Conservation (phyloP, 805 yeast genomes). For the Pichia nakasei region DNA sequence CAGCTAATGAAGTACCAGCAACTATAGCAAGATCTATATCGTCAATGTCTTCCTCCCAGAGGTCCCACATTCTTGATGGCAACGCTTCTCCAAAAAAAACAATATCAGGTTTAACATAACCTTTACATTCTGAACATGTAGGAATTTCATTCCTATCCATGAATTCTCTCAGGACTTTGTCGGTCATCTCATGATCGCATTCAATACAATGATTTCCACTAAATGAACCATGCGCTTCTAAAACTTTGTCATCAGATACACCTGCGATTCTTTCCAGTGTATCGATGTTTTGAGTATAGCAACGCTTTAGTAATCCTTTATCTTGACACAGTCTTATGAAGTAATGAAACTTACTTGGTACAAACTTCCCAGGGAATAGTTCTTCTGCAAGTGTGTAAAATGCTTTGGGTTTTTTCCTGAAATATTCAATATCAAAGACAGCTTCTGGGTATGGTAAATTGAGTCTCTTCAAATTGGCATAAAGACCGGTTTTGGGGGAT, state of each 20-base stretch:
- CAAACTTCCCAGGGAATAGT: conserved; percentile 78
- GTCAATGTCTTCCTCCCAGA: conserved; percentile 51
- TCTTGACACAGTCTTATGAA: conserved; percentile 62
- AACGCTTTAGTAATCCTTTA: conserved; percentile 50
- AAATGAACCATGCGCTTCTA: conserved; percentile 95
- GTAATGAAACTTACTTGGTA: conserved; percentile 76
- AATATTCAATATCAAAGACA: conserved; percentile 83
- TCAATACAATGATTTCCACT: conserved; percentile 76
- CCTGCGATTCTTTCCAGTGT: conserved; percentile 86
- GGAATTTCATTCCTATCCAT: conserved; percentile 34
- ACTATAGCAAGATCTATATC: conserved; percentile 65
- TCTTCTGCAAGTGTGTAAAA: conserved; percentile 80
- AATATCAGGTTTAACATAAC: conserved; percentile 85
- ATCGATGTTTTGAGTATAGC: conserved; percentile 91
- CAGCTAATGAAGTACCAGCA: conserved; percentile 89
- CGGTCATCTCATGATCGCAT: conserved; percentile 49
- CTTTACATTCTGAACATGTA: conserved; percentile 55
- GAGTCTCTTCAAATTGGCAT: conserved; percentile 65
- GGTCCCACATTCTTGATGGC: conserved; percentile 59
- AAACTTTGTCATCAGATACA: conserved; percentile 48
- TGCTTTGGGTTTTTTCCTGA: conserved; percentile 67
- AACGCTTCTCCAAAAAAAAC: conserved; percentile 90
- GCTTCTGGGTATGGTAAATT: conserved; percentile 91
- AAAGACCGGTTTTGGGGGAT: conserved; percentile 82
- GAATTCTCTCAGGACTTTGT: conserved; percentile 33